A percentile compares a stretch with the other conserved stretches of the same genome.
Evolutionary conservation across 768 basidiomycete species (phyloP).

Genomic region (Cubamyces sp.): DNA sequence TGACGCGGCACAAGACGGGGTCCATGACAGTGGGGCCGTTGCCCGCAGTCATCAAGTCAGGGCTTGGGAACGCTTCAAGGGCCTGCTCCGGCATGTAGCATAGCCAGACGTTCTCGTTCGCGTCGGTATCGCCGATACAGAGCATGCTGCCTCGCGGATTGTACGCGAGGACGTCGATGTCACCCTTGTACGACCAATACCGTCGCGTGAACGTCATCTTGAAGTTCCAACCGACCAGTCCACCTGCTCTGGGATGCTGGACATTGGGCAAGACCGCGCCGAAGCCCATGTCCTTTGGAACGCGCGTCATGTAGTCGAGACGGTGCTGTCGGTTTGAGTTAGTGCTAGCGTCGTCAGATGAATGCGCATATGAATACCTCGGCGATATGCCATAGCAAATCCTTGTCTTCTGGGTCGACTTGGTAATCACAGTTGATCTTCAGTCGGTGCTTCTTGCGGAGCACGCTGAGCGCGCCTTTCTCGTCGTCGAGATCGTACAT

Average conservation of each 20-base stretch:
- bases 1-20: constrained; percentile 1
- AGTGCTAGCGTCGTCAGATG: background rate
- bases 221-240: background rate
- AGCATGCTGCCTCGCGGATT: background rate
- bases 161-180: constrained; percentile 1
- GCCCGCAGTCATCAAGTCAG: background rate
- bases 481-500: no score
- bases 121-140: background rate
- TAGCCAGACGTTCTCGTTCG: constrained; percentile 1
- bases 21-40: background rate
- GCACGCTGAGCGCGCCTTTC: no score
- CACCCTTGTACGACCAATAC: background rate
- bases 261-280: background rate
- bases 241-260: background rate
- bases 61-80: background rate
- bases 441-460: no score
- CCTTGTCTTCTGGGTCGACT: no score
- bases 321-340: background rate
- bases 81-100: background rate
- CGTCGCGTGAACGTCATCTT: background rate
- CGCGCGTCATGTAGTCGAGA: constrained; percentile 1
- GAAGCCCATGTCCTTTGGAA: background rate
- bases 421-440: no score
- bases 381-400: no score
- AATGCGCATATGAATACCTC: no score